Conservation (phyloP, 257 asterid species). For the Euphrasia confusa region DNA sequence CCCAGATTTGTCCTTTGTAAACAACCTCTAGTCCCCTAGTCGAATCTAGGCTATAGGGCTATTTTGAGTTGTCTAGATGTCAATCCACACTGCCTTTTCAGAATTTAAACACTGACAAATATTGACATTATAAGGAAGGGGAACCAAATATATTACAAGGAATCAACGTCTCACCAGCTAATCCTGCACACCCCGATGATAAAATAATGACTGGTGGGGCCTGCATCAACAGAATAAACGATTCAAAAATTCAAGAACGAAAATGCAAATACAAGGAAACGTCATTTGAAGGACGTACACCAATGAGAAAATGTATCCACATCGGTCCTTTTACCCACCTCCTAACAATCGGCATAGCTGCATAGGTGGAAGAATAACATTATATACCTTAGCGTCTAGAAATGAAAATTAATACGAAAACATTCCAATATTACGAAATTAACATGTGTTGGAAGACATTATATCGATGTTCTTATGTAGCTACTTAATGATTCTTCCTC, state of each 20-base stretch:
- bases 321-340: constrained; percentile 82
- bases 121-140: constrained; percentile 1
- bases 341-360: constrained; percentile 84
- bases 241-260: constrained; percentile 14
- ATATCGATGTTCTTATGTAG: constrained; percentile 1
- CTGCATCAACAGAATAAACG: constrained; percentile 39
- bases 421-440: no score
- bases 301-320: constrained; percentile 87
- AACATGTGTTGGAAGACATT: no score
- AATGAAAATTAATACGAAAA: no score
- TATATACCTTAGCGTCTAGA: no score
- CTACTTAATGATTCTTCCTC: background rate
- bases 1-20: background rate
- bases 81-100: background rate
- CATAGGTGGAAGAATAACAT: background rate
- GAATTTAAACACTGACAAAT: constrained; percentile 11
- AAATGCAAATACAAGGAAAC: constrained; percentile 10
- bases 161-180: constrained; percentile 53
- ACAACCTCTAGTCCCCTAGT: background rate
- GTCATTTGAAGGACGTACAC: constrained; percentile 45
- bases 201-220: constrained; percentile 83
- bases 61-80: background rate
- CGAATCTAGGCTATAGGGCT: background rate
- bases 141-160: constrained; percentile 17
- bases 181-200: constrained; percentile 90